Evolutionary conservation across 2,329 filamentous ascomycete species (phyloP).

Genomic region (Hymenoscyphus repandus): DNA sequence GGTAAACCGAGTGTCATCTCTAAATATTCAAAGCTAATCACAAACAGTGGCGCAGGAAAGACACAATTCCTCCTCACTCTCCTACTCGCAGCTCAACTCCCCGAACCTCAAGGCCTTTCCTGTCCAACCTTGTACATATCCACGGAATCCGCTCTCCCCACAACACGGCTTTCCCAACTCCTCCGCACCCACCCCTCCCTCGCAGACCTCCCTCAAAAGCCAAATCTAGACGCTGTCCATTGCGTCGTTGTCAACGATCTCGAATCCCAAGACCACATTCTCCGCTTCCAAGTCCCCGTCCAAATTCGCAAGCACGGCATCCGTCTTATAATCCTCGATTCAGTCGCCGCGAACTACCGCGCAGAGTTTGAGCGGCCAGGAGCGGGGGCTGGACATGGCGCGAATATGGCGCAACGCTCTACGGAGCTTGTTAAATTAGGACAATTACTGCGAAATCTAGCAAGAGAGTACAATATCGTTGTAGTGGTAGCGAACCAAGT

Average conservation of each 20-base stretch:
- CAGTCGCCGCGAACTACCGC: slow-evolving; percentile 90
- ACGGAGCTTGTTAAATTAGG: slow-evolving; percentile 74
- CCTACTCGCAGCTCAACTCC: slow-evolving; percentile 78
- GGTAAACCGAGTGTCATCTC: slow-evolving; percentile 39
- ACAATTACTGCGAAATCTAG: slow-evolving; percentile 68
- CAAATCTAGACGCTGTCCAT: slow-evolving; percentile 71
- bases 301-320: slow-evolving; percentile 70
- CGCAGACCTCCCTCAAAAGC: slow-evolving; percentile 35
- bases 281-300: slow-evolving; percentile 87
- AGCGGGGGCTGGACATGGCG: slow-evolving; percentile 33
- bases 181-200: slow-evolving; percentile 62
- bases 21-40: slow-evolving; percentile 14
- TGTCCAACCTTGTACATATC: slow-evolving; percentile 87
- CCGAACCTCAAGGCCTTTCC: slow-evolving; percentile 63
- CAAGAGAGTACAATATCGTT: slow-evolving; percentile 68
- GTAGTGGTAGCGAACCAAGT: slow-evolving; percentile 95
- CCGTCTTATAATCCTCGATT: slow-evolving; percentile 82
- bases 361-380: slow-evolving; percentile 71
- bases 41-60: slow-evolving; percentile 74
- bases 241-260: slow-evolving; percentile 83
- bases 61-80: slow-evolving; percentile 87
- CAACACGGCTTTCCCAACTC: slow-evolving; percentile 74
- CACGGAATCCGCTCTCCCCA: slow-evolving; percentile 82
- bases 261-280: slow-evolving; percentile 91
- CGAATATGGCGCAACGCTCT: slow-evolving; percentile 70